Conservation (phyloP, 2,329 filamentous ascomycete species). For the Triangularia setosa region DNA sequence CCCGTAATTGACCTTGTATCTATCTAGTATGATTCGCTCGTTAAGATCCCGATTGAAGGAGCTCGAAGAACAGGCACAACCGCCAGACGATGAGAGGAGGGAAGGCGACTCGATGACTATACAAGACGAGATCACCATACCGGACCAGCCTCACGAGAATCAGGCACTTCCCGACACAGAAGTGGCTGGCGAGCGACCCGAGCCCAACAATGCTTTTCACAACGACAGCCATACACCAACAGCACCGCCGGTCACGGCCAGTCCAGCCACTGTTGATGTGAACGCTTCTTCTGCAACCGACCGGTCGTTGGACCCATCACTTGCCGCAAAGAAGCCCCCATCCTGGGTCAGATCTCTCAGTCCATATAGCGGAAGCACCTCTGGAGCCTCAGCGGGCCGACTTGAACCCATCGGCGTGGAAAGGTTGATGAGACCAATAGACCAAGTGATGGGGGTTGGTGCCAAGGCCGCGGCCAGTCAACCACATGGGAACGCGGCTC, state of each 20-base stretch:
- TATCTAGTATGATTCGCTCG: constrained; percentile 1
- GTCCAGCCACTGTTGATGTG: background rate
- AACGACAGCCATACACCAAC: background rate
- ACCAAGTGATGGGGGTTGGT: background rate
- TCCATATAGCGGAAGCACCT: background rate
- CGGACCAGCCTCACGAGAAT: background rate
- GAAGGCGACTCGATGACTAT: background rate
- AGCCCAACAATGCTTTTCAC: background rate
- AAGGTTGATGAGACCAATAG: background rate
- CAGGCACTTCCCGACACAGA: background rate
- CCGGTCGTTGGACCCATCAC: background rate
- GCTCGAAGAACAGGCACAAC: background rate
- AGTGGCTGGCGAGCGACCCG: too few species aligned
- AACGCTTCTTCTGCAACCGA: background rate
- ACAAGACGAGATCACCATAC: background rate
- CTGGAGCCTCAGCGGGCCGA: background rate
- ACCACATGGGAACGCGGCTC: background rate
- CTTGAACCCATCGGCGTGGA: constrained; percentile 5
- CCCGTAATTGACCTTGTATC: background rate
- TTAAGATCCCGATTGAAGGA: background rate
- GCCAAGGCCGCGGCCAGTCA: background rate
- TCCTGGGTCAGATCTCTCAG: background rate
- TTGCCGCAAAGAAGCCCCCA: background rate
- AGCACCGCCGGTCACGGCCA: background rate
- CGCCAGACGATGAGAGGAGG: background rate